Conservation (phyloP, 2,329 filamentous ascomycete species). For the Pseudocercospora macadamiae region DNA sequence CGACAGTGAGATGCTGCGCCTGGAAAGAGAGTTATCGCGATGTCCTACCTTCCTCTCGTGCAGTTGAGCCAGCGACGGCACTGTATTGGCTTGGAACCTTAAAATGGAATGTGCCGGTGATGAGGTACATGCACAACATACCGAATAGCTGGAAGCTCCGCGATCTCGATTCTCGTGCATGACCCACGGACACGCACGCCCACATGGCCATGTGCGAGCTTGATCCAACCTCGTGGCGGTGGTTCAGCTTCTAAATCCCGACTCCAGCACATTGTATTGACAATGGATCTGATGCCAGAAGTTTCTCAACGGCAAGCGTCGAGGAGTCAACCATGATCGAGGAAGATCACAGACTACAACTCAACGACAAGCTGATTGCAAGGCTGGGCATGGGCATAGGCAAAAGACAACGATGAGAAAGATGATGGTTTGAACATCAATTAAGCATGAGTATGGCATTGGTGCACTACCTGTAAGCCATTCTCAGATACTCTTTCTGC, state of each 20-base stretch:
- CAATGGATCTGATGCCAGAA: constrained; percentile 7
- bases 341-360: background rate
- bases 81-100: too few relatives aligned
- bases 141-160: background rate
- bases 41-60: too few relatives aligned
- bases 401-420: background rate
- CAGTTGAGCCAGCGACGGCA: too few relatives aligned
- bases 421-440: constrained; percentile 14
- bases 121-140: background rate
- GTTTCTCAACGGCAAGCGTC: background rate
- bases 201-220: too few relatives aligned
- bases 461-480: constrained; percentile 26
- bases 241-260: too few relatives aligned
- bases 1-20: too few relatives aligned
- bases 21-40: too few relatives aligned
- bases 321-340: background rate
- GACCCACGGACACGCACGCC: too few relatives aligned
- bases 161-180: background rate
- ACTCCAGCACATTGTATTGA: constrained; percentile 1
- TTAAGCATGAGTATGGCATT: constrained; percentile 24
- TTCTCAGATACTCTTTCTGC: constrained; percentile 19
- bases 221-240: too few relatives aligned
- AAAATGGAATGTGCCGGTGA: too few relatives aligned
- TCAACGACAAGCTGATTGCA: background rate
- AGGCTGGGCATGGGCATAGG: background rate